These are phyloP conservation scores for Geranium incanum DNA, from an alignment of 441 rosid genomes.

Conservation along the genomic window DNA sequence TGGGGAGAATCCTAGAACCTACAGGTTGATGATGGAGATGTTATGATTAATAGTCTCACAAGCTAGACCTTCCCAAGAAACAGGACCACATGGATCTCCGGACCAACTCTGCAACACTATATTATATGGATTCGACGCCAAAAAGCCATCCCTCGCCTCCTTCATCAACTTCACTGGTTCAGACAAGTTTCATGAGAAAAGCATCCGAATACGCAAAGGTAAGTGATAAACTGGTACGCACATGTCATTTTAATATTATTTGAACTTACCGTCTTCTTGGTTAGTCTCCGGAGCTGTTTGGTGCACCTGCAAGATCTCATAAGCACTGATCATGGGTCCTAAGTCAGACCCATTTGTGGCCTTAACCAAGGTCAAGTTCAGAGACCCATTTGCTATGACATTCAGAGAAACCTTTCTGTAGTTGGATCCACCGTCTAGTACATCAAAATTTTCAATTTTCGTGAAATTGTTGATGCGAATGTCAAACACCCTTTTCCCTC, in stretches of 20 bases:
- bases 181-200: not conserved
- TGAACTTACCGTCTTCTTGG: slow-evolving; percentile 39
- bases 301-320: slow-evolving; percentile 49
- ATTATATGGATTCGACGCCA: slow-evolving; percentile 26
- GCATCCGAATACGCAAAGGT: not conserved
- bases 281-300: slow-evolving; percentile 32
- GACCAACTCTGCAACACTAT: slow-evolving; percentile 41
- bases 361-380: slow-evolving; percentile 52
- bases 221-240: not conserved
- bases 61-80: slow-evolving; percentile 43
- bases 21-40: slow-evolving; percentile 40
- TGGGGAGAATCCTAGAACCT: slow-evolving; percentile 25
- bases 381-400: slow-evolving; percentile 35
- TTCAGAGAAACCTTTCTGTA: slow-evolving; percentile 31
- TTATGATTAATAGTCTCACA: slow-evolving; percentile 31
- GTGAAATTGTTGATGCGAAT: slow-evolving; percentile 38
- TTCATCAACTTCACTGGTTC: slow-evolving; percentile 36
- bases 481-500: slow-evolving; percentile 47
- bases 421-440: slow-evolving; percentile 32
- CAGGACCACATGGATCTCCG: slow-evolving; percentile 62
- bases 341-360: slow-evolving; percentile 30
- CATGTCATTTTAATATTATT: not conserved
- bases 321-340: slow-evolving; percentile 64
- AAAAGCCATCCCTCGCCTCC: slow-evolving; percentile 32
- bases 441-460: slow-evolving; percentile 32